These are phyloP conservation scores for Aaosphaeria arxii DNA, from an alignment of 2,329 filamentous ascomycete genomes.

Conservation along the genomic window DNA sequence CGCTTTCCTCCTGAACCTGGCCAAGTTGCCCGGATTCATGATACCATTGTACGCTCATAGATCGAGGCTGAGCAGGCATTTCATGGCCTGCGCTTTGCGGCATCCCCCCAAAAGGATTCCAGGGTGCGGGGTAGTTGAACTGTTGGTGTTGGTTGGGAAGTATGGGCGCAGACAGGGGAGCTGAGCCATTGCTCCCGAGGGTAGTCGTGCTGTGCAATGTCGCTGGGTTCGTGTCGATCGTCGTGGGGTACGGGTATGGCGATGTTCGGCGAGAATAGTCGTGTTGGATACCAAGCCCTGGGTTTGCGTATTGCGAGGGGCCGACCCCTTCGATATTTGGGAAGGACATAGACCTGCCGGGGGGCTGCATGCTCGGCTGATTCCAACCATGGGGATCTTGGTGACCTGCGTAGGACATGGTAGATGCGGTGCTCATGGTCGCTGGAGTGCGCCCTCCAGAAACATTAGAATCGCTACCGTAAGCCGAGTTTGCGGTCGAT, in stretches of 20 bases:
- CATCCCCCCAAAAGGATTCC: conserved; percentile 26
- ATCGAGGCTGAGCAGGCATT: conserved; percentile 25
- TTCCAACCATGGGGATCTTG: conserved; percentile 27
- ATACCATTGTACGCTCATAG: conserved; percentile 37
- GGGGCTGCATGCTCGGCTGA: conserved; percentile 25
- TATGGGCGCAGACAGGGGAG: conserved; percentile 34
- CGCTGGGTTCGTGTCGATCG: conserved; percentile 30
- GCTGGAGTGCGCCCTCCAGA: conserved; percentile 33
- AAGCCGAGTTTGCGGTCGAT: conserved; percentile 31
- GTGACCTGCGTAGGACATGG: conserved; percentile 30
- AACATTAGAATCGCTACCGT: conserved; percentile 34
- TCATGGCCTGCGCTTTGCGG: conserved; percentile 19
- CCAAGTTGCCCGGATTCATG: conserved; percentile 27
- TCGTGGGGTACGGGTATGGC: conserved; percentile 31
- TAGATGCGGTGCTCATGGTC: conserved; percentile 34
- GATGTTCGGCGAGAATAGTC: conserved; percentile 32
- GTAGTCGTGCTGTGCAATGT: conserved; percentile 20
- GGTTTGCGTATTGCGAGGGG: conserved; percentile 28
- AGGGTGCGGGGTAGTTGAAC: conserved; percentile 27
- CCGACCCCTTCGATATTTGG: conserved; percentile 35
- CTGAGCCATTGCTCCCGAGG: conserved; percentile 20
- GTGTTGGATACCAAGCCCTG: conserved; percentile 27
- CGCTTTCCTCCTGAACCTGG: conserved; percentile 35
- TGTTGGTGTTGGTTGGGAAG: conserved; percentile 21
- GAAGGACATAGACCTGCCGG: conserved; percentile 39